Conservation (phyloP, 768 basidiomycete genomes). For the Lentinula boryana region DNA sequence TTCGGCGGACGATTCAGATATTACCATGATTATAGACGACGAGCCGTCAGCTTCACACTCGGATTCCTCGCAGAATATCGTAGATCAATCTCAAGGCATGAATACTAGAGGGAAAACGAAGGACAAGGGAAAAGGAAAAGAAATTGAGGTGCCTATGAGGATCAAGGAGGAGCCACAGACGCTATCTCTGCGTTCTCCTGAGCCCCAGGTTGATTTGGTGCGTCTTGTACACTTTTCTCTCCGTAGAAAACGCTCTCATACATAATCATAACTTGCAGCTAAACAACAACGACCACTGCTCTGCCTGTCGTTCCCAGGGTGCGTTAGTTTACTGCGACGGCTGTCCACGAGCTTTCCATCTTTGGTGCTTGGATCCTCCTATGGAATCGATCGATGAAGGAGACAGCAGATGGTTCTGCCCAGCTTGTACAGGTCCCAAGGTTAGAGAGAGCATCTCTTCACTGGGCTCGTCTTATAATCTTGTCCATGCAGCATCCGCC, state of each 20-base stretch:
- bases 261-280: conserved; percentile 25
- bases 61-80: conserved; percentile 42
- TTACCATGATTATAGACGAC: conserved; percentile 50
- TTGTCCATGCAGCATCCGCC: conserved; percentile 51
- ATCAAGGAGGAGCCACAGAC: conserved; percentile 50
- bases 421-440: conserved; percentile 60
- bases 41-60: conserved; percentile 58
- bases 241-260: conserved; percentile 4
- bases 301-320: conserved; percentile 76
- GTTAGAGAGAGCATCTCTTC: conserved; percentile 29
- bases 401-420: conserved; percentile 81
- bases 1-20: conserved; percentile 44
- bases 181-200: conserved; percentile 38
- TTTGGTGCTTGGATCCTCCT: conserved; percentile 95
- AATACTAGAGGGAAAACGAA: conserved; percentile 30
- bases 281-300: conserved; percentile 80
- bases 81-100: conserved; percentile 24
- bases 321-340: conserved; percentile 95
- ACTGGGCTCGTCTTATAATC: conserved; percentile 10
- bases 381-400: conserved; percentile 85
- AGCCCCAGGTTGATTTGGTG: conserved; percentile 35
- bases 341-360: conserved; percentile 92
- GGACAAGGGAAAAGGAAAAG: conserved; percentile 47
- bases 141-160: conserved; percentile 32
- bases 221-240: conserved; percentile 14